Base-by-base conservation (phyloP, 768 basidiomycete genomes). In the Lentinula guzmanii region DNA sequence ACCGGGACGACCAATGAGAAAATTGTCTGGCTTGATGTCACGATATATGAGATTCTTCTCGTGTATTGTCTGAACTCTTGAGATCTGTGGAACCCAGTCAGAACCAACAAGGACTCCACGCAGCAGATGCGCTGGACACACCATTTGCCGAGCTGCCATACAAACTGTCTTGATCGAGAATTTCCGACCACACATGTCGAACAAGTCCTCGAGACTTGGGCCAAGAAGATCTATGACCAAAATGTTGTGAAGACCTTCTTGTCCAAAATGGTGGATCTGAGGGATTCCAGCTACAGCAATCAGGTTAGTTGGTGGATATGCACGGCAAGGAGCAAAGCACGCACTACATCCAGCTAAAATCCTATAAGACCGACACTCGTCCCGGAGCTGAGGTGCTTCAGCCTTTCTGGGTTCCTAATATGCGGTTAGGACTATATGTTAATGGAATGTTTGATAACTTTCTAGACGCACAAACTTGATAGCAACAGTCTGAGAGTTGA, bases 1-100 rank as follows among this genome's bases (percentile, higher is more conserved):
- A 41, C 87, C 88, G 8, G 96, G 89, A 21, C 96, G 88, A 41
- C 97, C 97, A 70, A 98, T 90, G 66, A 99, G 84, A 74, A 99
- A 99, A 76, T 99, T 99, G 78, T 98, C 97, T 9, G 97, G 97
- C 75, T 99, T 99, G 79, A 99, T 98, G 73, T 99, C 97, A 60
- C 97, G 91, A 74, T 99, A 98, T 68, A 99, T 98, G 69, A 99
- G 86, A 76, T 97, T 98, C 83, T 98, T 98, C 76, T 98, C 96
- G 75, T 99, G 97, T 57, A 99, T 98, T 16, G 91, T 96, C 75
- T 98, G 96, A 18, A 97, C 95, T 68, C 97, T 87, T 54, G 92
- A 86, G 62, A 99, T 80, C 96, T 98, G 65, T 37, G 62, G 45
- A 46, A 43, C 52, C 6, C 52, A 61, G 45, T 61, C 57, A 61